A percentile compares a stretch with the other conserved stretches of the same genome.
Evolutionary conservation across 176 grass and related monocot genomes (phyloP).

Genomic region (Cenchrus purpureus): DNA sequence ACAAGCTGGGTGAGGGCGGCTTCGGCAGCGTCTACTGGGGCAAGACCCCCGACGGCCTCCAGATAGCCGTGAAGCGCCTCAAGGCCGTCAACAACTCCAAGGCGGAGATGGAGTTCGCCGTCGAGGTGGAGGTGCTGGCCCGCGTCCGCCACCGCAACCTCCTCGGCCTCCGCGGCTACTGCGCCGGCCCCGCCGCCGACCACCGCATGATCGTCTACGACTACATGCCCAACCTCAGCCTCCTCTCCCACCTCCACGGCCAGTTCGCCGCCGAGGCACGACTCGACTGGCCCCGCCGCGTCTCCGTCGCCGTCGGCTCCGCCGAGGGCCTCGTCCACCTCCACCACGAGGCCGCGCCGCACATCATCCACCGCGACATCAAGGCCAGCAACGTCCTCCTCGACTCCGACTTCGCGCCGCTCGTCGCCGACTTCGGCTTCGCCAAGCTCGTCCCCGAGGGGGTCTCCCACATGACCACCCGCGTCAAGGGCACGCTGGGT

Average conservation of each 20-base stretch:
- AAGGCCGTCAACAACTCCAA: constrained; percentile 74
- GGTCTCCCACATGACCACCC: constrained; percentile 71
- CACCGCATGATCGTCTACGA: constrained; percentile 82
- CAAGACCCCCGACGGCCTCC: constrained; percentile 63
- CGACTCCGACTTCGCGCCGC: constrained; percentile 55
- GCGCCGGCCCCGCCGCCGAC: constrained; percentile 33
- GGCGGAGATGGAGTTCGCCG: constrained; percentile 85
- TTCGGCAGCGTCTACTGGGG: constrained; percentile 80
- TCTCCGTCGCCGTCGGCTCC: constrained; percentile 51
- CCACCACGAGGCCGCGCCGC: constrained; percentile 64
- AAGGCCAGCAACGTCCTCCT: constrained; percentile 71
- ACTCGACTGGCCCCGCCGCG: constrained; percentile 50
- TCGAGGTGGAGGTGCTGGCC: constrained; percentile 72
- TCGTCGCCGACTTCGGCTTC: constrained; percentile 77
- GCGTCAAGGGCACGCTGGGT: constrained; percentile 61
- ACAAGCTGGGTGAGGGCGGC: constrained; percentile 76
- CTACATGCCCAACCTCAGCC: constrained; percentile 82
- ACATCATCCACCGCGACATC: constrained; percentile 83
- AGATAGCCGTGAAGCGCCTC: constrained; percentile 77
- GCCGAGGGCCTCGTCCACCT: constrained; percentile 63
- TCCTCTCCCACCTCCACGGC: constrained; percentile 72
- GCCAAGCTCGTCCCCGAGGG: constrained; percentile 69
- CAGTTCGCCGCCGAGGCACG: constrained; percentile 49
- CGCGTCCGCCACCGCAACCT: constrained; percentile 71
- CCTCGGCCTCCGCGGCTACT: constrained; percentile 68